Percentiles rank a stretch among this genome's conserved stretches.
Conservation (phyloP, 2,329 filamentous ascomycete species). For the Aspergillus eucalypticola region DNA sequence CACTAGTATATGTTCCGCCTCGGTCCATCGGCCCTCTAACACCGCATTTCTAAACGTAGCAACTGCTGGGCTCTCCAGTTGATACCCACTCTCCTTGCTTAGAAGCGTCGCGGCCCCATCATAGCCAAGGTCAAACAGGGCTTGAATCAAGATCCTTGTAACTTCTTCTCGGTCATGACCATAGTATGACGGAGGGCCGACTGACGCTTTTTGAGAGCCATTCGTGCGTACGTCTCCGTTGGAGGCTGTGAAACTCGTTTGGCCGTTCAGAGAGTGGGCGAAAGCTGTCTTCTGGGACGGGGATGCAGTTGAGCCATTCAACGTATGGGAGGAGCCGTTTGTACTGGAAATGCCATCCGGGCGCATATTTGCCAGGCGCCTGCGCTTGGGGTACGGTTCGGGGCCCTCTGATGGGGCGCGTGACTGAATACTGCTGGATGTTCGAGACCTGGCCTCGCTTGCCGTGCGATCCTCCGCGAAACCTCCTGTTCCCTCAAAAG, state of each 20-base stretch:
- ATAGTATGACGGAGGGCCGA: constrained; percentile 59
- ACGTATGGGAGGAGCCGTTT: constrained; percentile 58
- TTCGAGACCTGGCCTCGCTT: constrained; percentile 29
- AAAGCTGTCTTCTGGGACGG: constrained; percentile 52
- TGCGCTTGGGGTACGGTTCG: constrained; percentile 56
- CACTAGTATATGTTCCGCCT: constrained; percentile 80
- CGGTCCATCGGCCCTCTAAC: constrained; percentile 74
- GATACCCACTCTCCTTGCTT: constrained; percentile 78
- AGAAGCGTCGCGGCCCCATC: constrained; percentile 71
- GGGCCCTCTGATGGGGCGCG: constrained; percentile 33
- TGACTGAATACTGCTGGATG: constrained; percentile 25
- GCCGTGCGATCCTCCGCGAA: constrained; percentile 26
- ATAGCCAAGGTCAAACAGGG: constrained; percentile 86
- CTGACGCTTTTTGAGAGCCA: constrained; percentile 38
- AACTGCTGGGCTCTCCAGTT: constrained; percentile 82
- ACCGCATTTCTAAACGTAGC: constrained; percentile 83
- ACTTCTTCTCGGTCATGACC: constrained; percentile 92
- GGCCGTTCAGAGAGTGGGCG: constrained; percentile 57
- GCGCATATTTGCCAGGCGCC: constrained; percentile 63
- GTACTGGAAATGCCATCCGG: constrained; percentile 57
- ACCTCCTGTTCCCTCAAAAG: constrained; percentile 23
- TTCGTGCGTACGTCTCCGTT: constrained; percentile 44
- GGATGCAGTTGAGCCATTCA: constrained; percentile 57
- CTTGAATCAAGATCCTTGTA: constrained; percentile 88
- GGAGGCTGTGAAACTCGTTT: constrained; percentile 40